phyloP scores from a whole-genome alignment of 192 early-diverging fungal genomes.

The Rhizophagus prolifer region DNA sequence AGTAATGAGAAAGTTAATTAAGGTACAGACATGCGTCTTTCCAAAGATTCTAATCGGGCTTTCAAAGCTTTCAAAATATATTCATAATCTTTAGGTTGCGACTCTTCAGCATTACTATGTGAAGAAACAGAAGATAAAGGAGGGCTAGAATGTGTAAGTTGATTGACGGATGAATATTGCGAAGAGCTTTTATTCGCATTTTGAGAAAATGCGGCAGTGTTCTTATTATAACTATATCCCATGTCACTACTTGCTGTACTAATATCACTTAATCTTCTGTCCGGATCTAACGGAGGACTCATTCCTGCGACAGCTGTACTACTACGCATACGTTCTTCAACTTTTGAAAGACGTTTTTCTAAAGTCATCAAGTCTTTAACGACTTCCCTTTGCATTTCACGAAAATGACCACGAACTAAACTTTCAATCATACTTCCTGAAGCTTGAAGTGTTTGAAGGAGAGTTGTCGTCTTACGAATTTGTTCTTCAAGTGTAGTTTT shows the following conservation, averaged over 20 bases:
- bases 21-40: conserved; percentile 22
- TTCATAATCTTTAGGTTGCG: conserved; percentile 6
- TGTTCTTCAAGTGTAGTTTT: conserved; percentile 74
- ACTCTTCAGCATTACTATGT: background rate
- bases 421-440: conserved; percentile 77
- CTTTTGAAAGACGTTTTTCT: conserved; percentile 19
- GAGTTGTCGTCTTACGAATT: conserved; percentile 64
- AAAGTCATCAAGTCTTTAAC: conserved; percentile 34
- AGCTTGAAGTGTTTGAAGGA: conserved; percentile 74
- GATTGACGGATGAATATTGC: background rate
- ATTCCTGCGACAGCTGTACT: background rate
- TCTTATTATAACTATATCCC: background rate
- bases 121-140: conserved; percentile 1
- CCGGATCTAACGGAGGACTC: conserved; percentile 18
- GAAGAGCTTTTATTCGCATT: background rate
- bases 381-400: conserved; percentile 69
- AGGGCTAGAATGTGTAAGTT: conserved; percentile 4
- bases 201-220: background rate
- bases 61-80: conserved; percentile 15
- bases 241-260: conserved; percentile 21
- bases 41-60: conserved; percentile 27
- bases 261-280: conserved; percentile 26
- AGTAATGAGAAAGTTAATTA: background rate
- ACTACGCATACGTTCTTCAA: conserved; percentile 7
- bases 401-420: conserved; percentile 70